Percentiles rank a stretch among this genome's conserved stretches.
phyloP scores from a whole-genome alignment of 208 protist species.

The Lotmaria passim region DNA sequence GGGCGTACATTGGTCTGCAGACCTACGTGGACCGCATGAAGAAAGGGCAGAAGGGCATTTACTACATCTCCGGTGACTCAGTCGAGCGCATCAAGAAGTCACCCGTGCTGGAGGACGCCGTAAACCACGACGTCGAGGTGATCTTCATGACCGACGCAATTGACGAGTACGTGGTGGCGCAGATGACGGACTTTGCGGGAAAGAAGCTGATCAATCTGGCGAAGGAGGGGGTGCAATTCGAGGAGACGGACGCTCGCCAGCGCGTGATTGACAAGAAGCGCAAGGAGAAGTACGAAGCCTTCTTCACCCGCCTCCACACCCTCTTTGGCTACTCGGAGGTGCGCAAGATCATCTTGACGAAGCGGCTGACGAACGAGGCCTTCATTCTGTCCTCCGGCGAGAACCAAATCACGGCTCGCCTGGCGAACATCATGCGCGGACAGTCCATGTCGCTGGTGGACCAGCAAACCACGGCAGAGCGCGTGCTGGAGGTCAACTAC shows the following conservation, averaged over 20 bases:
- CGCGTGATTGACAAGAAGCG: conserved; percentile 93
- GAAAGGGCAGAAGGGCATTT: conserved; percentile 94
- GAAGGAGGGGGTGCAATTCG: conserved; percentile 96
- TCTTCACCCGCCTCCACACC: conserved; percentile 85
- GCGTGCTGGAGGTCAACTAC: conserved; percentile 98
- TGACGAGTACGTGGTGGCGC: conserved; percentile 97
- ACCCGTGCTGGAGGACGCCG: conserved; percentile 86
- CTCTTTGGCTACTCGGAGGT: conserved; percentile 81
- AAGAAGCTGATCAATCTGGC: conserved; percentile 97
- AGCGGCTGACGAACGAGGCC: conserved; percentile 94
- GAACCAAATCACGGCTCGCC: conserved; percentile 96
- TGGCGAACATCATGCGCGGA: conserved; percentile 96
- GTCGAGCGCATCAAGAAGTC: conserved; percentile 80
- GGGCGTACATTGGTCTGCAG: conserved; percentile 81
- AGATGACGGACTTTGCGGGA: conserved; percentile 94
- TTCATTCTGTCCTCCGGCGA: conserved; percentile 93
- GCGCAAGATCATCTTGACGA: conserved; percentile 92
- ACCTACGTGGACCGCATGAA: conserved; percentile 96
- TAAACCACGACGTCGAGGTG: conserved; percentile 89
- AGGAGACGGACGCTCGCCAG: conserved; percentile 85
- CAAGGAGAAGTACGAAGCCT: conserved; percentile 83
- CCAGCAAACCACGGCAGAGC: conserved; percentile 64
- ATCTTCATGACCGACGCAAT: conserved; percentile 97
- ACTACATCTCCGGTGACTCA: conserved; percentile 91
- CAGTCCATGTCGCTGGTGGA: conserved; percentile 88